Evolutionary conservation across 805 yeast species (phyloP), one percentile per base, ranked within the genome.

Genomic region (Cyberlindnera euphorbiiphila): DNA sequence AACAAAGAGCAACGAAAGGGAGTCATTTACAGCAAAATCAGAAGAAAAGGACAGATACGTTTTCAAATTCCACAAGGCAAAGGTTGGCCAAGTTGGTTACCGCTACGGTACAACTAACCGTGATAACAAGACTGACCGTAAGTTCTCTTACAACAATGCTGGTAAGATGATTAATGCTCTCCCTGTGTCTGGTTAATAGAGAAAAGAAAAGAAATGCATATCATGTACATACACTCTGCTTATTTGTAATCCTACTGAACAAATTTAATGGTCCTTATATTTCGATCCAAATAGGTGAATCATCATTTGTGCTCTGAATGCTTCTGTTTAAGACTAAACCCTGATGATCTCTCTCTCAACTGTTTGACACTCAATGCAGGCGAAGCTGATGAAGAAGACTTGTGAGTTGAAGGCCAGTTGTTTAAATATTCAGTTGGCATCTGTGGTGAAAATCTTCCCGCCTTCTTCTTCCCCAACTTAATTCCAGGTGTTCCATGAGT

Each of bases 41-140:
- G 37, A 35, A 3, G 41, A 44, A 20, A 32, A 38, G n/a, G 96
- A 88, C 53, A 76, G 80, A 56, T 62, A 74, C 36, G 71, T 71
- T 36, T 85, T 83, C 71, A 78, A 77, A 56, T 89, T 91, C 62
- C 79, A 83, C 15, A 73, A 79, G 45, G 82, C 87, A 30, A 78
- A 73, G 55, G 86, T 83, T 32, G 97, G 96, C 25, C 66, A 76
- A 39, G 93, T 88, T 37, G 98, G 98, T 34, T 77, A 66, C 73
- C 79, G 98, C 57, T 91, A 91, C 58, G 98, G 98, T 63, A 85
- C 88, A 27, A 75, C 87, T 14, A 72, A 81, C 49, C 85, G 96
- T 67, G 98, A 91, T 63, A 81, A 76, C 53, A 86, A 82, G 74
- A 85, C 81, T 57, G 82, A 86, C 59, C 78, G 98, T 63, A 74